Percentiles rank a stretch among this genome's conserved stretches.
Conservation (phyloP, 495 filamentous ascomycete genomes). For the Penicillium angulare region DNA sequence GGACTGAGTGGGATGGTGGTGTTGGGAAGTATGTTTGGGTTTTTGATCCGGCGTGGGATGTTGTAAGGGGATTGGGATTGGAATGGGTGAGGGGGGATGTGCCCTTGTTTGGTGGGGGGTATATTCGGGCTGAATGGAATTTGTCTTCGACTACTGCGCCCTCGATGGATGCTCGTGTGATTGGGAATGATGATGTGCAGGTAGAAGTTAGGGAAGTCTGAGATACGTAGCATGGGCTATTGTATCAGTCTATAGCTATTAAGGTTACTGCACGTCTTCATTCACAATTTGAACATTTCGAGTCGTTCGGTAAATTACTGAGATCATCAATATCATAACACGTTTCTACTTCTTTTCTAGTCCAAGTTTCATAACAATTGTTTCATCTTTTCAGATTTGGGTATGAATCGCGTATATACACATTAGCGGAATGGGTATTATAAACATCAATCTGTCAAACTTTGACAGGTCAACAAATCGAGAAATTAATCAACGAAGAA, state of each 20-base stretch:
- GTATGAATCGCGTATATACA: too few relatives aligned
- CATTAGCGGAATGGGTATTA: too few relatives aligned
- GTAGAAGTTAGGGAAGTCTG: background rate
- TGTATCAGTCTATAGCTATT: background rate
- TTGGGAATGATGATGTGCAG: slow-evolving; percentile 27
- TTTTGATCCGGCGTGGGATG: slow-evolving; percentile 14
- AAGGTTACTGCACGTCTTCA: background rate
- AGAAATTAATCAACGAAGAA: too few relatives aligned
- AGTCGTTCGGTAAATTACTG: too few relatives aligned
- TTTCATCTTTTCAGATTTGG: too few relatives aligned
- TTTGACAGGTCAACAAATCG: too few relatives aligned
- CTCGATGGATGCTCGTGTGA: background rate
- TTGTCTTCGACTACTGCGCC: background rate
- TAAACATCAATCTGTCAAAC: too few relatives aligned
- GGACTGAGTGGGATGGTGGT: slow-evolving; percentile 3
- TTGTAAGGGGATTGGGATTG: slow-evolving; percentile 8
- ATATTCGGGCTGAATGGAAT: slow-evolving; percentile 13
- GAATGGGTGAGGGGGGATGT: slow-evolving; percentile 15
- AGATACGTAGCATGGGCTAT: background rate
- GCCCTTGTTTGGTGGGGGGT: slow-evolving; percentile 4
- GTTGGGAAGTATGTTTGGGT: slow-evolving; percentile 3
- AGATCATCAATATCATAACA: too few relatives aligned
- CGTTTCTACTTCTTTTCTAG: too few relatives aligned
- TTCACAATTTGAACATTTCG: too few relatives aligned
- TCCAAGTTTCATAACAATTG: too few relatives aligned